Evolutionary conservation across 73 alveolate genomes (phyloP), one percentile per base, ranked within the genome.

Genomic region (Symbiodinium natans): DNA sequence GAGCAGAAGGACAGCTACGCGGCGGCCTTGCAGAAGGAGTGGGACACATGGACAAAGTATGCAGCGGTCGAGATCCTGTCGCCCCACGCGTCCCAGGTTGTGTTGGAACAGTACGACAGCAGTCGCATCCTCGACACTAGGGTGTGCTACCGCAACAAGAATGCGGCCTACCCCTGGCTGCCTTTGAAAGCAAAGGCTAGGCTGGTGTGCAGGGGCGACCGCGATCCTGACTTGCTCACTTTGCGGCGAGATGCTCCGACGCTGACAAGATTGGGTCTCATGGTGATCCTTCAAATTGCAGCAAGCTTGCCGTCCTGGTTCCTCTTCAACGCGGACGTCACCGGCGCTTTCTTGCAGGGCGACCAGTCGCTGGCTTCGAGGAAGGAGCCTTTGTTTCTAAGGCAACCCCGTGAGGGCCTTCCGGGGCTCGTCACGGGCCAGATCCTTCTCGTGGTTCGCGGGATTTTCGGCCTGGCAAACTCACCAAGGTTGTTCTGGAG

Each of bases 311-410:
- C 40, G 15, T n/a, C 10, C 33, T 68, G 25, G 36, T 68, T 68
- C 82, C 82, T 68, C 82, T 68, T 68, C 40, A 68, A 68, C 82
- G 31, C 36, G 36, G 86, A 77, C 86, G 25, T 38, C 31, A 77
- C 86, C 7, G 48, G 54, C 3, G 86, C 86, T 3, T 77, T 77
- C n/a, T 38, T 77, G 56, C 86, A 77, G 31, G 86, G 86, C 10
- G 17, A 9, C 54, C 48, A 33, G 19, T n/a, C 10, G 10, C 82
- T n/a, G 4, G 13, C 40, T 4, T 7, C 9, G 1, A 46, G 42
- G 25, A 25, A 38, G 27, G 27, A 36, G 31, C 48, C 42, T 31
- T 9, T 33, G 42, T 77, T n/a, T 36, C 6, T 71, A 3, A 1
- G 41, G 83, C 83, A 71, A 5, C 83, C 83, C 1, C 36, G 36